Percentiles rank a stretch among this genome's conserved stretches.
Evolutionary conservation across 257 asterid genomes (phyloP).

Genomic region (Solanum phureja): DNA sequence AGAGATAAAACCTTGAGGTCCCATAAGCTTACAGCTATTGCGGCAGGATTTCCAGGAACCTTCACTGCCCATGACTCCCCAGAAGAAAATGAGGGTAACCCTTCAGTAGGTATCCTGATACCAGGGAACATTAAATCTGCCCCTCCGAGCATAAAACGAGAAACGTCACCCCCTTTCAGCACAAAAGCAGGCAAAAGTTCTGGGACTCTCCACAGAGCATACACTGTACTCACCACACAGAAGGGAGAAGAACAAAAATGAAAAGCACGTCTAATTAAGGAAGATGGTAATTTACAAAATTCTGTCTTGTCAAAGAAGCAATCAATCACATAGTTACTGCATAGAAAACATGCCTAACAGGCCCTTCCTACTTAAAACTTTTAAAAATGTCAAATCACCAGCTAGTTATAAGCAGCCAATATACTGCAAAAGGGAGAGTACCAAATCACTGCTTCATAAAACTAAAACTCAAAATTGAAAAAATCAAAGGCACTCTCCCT

Average conservation of each 20-base stretch:
- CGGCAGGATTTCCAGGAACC: slow-evolving; percentile 94
- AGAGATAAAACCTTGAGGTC: neutral
- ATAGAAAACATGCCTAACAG: neutral
- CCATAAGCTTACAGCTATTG: slow-evolving; percentile 71
- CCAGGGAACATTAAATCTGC: slow-evolving; percentile 99
- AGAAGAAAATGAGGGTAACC: slow-evolving; percentile 68
- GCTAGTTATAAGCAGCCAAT: neutral
- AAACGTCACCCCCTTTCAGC: slow-evolving; percentile 89
- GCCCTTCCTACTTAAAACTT: neutral
- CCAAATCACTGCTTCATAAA: neutral
- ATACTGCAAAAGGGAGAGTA: neutral
- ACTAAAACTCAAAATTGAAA: neutral
- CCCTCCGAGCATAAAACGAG: slow-evolving; percentile 83
- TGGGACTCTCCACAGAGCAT: slow-evolving; percentile 94
- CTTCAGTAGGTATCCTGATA: slow-evolving; percentile 58
- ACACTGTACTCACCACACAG: slow-evolving; percentile 38
- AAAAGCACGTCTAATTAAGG: neutral
- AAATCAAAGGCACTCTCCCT: neutral
- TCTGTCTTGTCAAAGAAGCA: neutral
- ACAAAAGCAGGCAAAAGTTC: slow-evolving; percentile 76
- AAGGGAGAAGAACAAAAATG: neutral
- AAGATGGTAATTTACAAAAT: neutral
- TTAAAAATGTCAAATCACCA: neutral
- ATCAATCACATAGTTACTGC: neutral
- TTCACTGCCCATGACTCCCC: slow-evolving; percentile 87